Evolutionary conservation across 768 basidiomycete genomes (phyloP), one percentile per base, ranked within the genome.

Genomic region (Phallus indusiatus): DNA sequence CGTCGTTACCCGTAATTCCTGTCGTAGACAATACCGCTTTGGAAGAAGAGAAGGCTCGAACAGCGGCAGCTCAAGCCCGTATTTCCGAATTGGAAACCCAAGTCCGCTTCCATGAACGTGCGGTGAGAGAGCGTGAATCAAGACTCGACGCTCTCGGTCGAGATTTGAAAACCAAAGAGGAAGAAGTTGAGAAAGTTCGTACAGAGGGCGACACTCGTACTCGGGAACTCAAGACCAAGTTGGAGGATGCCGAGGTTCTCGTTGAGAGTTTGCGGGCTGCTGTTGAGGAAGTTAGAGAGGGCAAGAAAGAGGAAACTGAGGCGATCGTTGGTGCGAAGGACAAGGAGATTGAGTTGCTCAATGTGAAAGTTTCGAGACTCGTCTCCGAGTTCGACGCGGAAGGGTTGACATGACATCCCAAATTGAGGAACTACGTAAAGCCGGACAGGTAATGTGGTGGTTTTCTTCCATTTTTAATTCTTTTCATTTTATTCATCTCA

Each of bases 341-440:
- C 51, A 74, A 75, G 6, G 86, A 88, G 63, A 79, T 93, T 34
- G 69, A 72, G 51, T 66, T 77, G 18, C 73, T 91, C 58, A 77
- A 82, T 56, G 69, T 74, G 65, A 75, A 73, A 62, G 72, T 75
- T 16, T 59, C 64, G 48, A 59, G 63, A 47, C 61, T 68, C 5
- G 61, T 65, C 52, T 61, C 61, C 8, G 81, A 82, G 46, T 69
- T 78, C 2, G 78, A 78, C 33, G 68, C 78, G 10, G 90, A 91
- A 78, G 83, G 48, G 74, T 69, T 49, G 90, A 94, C 64, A 73
- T 95, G 36, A 78, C 78, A 12, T 70, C 67, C 0, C 86, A 93
- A 64, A 82, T 96, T 1, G 88, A 95, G 57, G 89, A 93, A 67
- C 78, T 98, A 47, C 80, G 91, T 34, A 77, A 81, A 62, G 95